A percentile compares a stretch with the other conserved stretches of the same genome.
These are phyloP conservation scores for Edaphochlamys debaryana DNA, from an alignment of 139 green algal species.

Conservation along the genomic window DNA sequence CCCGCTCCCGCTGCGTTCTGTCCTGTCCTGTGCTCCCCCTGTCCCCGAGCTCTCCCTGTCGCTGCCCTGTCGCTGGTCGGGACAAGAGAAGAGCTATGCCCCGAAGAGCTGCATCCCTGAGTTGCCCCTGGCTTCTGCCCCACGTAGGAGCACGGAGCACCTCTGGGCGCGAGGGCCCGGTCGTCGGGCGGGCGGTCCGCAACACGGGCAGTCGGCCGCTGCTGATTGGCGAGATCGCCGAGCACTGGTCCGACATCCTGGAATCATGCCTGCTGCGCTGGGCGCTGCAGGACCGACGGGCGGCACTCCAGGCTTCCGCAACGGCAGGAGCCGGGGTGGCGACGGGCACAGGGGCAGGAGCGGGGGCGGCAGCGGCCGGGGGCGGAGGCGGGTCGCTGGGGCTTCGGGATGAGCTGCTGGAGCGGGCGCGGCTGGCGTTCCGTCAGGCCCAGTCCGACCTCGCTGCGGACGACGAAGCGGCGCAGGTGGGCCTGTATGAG, in stretches of 20 bases:
- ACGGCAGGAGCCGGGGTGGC: not conserved
- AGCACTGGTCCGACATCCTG: slow-evolving; percentile 9
- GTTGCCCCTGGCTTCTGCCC: no score
- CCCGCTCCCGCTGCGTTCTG: no score
- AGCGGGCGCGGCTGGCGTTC: not conserved
- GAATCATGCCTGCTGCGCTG: slow-evolving; percentile 46
- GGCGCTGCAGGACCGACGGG: not conserved
- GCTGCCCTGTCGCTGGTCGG: no score
- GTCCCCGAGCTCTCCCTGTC: no score
- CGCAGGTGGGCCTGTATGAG: not conserved
- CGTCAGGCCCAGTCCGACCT: not conserved
- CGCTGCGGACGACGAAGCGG: not conserved
- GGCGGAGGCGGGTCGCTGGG: no score
- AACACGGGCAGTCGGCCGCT: slow-evolving; percentile 42
- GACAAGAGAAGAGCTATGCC: no score
- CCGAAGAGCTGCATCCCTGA: no score
- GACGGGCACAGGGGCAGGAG: not conserved
- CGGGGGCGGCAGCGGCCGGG: not conserved
- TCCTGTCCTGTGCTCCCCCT: not conserved
- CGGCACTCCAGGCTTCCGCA: not conserved
- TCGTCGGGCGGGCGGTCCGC: slow-evolving; percentile 46
- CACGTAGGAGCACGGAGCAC: slow-evolving; percentile 33
- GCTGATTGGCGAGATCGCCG: slow-evolving; percentile 33
- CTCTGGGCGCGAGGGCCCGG: slow-evolving; percentile 42
- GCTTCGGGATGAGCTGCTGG: slow-evolving; percentile 1